Evolutionary conservation across 441 rosid species (phyloP).

Genomic region (Erysimum cheiri): DNA sequence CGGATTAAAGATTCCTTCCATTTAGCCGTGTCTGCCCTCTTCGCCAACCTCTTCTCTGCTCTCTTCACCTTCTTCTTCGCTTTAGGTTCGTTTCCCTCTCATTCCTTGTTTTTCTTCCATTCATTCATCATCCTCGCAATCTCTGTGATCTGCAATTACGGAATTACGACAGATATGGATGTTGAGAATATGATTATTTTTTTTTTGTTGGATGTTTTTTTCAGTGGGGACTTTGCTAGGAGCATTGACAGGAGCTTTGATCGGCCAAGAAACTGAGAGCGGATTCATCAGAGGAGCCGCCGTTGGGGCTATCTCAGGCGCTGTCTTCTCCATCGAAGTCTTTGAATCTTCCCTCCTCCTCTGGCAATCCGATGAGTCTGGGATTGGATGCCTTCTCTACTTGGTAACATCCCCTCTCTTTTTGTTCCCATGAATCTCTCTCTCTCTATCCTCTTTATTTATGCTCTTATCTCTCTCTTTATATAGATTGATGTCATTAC

Average conservation of each 20-base stretch:
- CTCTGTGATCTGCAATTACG: neutral
- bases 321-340: slow-evolving; percentile 98
- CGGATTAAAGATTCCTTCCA: slow-evolving; percentile 60
- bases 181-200: neutral
- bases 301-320: slow-evolving; percentile 96
- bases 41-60: slow-evolving; percentile 89
- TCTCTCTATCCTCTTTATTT: too few relatives aligned
- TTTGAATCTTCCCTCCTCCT: slow-evolving; percentile 92
- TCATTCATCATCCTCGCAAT: neutral
- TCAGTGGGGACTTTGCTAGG: slow-evolving; percentile 94
- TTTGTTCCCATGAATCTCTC: too few relatives aligned
- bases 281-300: slow-evolving; percentile 98
- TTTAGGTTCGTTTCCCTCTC: slow-evolving; percentile 49
- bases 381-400: slow-evolving; percentile 82
- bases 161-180: neutral
- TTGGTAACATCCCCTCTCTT: slow-evolving; percentile 53
- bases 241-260: slow-evolving; percentile 95
- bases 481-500: slow-evolving; percentile 88
- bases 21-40: slow-evolving; percentile 67
- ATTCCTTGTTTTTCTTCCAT: neutral
- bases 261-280: slow-evolving; percentile 98
- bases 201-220: neutral
- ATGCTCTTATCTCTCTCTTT: neutral
- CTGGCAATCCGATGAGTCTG: slow-evolving; percentile 95
- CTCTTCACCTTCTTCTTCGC: slow-evolving; percentile 97